Conservation (phyloP, 805 yeast genomes). For the Kluyveromyces aestuarii region DNA sequence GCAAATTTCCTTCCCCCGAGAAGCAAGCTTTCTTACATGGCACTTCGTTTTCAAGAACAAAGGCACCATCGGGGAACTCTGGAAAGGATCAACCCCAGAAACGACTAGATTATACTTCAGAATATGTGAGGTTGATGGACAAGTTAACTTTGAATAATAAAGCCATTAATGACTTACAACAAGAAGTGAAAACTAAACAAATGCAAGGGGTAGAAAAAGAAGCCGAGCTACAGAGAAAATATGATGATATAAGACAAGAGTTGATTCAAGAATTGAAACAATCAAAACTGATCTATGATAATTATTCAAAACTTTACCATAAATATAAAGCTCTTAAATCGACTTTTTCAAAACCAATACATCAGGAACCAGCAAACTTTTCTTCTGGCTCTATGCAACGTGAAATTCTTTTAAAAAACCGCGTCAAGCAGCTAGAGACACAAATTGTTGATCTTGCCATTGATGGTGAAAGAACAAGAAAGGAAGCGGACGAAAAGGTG, state of each 20-base stretch:
- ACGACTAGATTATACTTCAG: slow-evolving; percentile 10
- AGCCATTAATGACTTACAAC: slow-evolving; percentile 13
- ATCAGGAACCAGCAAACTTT: neutral
- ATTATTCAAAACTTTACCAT: slow-evolving; percentile 24
- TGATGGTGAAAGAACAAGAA: slow-evolving; percentile 23
- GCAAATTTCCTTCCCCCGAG: slow-evolving; percentile 25
- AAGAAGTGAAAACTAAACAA: slow-evolving; percentile 7
- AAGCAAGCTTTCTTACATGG: slow-evolving; percentile 3
- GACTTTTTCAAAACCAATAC: neutral
- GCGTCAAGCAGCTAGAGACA: slow-evolving; percentile 19
- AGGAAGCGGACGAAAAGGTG: slow-evolving; percentile 20
- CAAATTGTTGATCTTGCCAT: slow-evolving; percentile 15
- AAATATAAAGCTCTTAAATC: slow-evolving; percentile 25
- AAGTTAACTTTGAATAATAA: slow-evolving; percentile 21
- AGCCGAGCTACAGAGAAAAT: slow-evolving; percentile 14
- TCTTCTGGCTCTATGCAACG: slow-evolving; percentile 7
- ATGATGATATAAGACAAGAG: slow-evolving; percentile 22
- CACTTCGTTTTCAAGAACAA: neutral
- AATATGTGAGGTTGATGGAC: slow-evolving; percentile 15
- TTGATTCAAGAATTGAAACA: slow-evolving; percentile 27
- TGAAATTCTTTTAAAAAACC: slow-evolving; percentile 9
- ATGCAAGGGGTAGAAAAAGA: slow-evolving; percentile 6
- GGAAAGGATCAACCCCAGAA: neutral
- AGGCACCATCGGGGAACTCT: neutral
- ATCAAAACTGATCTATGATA: slow-evolving; percentile 28